phyloP scores from a whole-genome alignment of 225 moss, liverwort and hornwort species.

The Climacium dendroides region DNA sequence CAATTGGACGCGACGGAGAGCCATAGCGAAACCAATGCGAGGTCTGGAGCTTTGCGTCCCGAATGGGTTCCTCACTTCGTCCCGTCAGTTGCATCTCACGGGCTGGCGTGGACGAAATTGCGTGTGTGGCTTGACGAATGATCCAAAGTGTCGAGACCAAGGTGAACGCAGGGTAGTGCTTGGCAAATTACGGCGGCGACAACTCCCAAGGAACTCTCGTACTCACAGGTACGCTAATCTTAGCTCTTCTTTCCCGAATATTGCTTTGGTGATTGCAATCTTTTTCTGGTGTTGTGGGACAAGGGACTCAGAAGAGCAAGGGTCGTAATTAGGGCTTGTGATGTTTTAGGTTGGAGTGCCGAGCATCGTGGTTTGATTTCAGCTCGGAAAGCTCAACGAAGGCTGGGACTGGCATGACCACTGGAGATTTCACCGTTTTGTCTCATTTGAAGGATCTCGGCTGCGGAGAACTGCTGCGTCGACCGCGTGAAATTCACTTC shows the following conservation, averaged over 20 bases:
- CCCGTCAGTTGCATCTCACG: not conserved
- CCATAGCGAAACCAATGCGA: not conserved
- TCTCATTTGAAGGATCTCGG: conserved; percentile 66
- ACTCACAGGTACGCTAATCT: not conserved
- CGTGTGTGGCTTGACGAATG: not conserved
- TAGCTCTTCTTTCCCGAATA: not conserved
- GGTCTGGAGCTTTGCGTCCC: not conserved
- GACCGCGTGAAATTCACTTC: conserved; percentile 57
- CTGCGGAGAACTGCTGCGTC: conserved; percentile 49
- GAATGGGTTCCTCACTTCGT: not conserved
- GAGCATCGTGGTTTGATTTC: conserved; percentile 73
- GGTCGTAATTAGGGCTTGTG: not conserved
- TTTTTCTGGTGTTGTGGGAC: not conserved
- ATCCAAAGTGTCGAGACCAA: not conserved
- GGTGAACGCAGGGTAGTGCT: not conserved
- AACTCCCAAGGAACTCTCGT: not conserved
- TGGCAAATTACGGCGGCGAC: not conserved
- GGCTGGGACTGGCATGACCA: conserved; percentile 7
- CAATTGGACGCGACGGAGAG: not conserved
- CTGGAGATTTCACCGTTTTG: conserved; percentile 63
- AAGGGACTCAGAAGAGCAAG: not conserved
- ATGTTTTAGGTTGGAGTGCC: conserved; percentile 29
- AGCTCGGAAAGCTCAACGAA: conserved; percentile 39
- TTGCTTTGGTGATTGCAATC: not conserved
- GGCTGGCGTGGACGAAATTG: not conserved